Evolutionary conservation across 1,284 basidiomycete genomes (phyloP), one percentile per base, ranked within the genome.

Genomic region (Austropuccinia psidii): DNA sequence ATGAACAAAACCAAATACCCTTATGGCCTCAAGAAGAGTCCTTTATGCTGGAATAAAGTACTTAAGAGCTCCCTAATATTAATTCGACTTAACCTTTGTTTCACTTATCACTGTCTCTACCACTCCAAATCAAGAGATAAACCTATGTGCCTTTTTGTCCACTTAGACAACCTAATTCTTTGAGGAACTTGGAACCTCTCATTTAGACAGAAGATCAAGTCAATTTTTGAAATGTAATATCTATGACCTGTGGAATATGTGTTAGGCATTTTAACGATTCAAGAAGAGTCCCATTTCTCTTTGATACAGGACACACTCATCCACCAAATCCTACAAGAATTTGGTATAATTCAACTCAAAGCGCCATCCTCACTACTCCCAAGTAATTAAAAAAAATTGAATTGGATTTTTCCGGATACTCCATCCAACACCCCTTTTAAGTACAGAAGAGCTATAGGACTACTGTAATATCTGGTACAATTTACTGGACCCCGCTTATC

Each of bases 1-100:
- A 27, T 64, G 17, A 49, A 64, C n/a, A n/a, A n/a, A n/a, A n/a
- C n/a, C n/a, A 33, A 64, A 47, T 64, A 27, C 2, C 24, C 27
- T 2, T 64, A 64, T 27, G 41, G 61, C 4, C 41, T 45, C 5
- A 64, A 64, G 41, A 5, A 64, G 47, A 64, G 61, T 15, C 61
- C 41, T 4, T 5, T n/a, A 7, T 64, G 61, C 41, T 64, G 61
- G 61, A 13, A 47, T n/a, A 15, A 43, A 47, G 21, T 27, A 27
- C 41, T 64, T 2, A 11, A 37, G 4, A 29, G 4, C 4, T 33
- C 43, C 39, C 43, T 64, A 15, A 5, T 4, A 4, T 4, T 29
- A 64, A 43, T 64, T 47, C 35, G 43, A 4, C 29, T 64, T 15
- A 24, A 8, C 6, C 24, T 17, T 13, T 24, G 5, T 21, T 29